These are phyloP conservation scores for Diaporthe sp. DNA, from an alignment of 2,329 filamentous ascomycete species.

Conservation along the genomic window DNA sequence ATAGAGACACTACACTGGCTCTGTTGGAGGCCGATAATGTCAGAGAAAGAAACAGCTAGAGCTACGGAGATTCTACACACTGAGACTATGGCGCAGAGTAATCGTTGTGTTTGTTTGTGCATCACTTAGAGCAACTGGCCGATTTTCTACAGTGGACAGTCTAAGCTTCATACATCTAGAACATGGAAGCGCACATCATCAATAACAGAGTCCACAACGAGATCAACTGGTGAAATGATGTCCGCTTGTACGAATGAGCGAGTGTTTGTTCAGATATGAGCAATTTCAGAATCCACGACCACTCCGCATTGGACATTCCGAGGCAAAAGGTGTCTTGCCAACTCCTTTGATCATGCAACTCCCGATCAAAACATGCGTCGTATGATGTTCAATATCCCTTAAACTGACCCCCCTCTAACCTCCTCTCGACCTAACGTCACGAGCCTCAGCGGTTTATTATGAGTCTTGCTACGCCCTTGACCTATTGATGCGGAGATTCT, in stretches of 20 bases:
- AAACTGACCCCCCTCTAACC: not conserved
- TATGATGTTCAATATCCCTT: not conserved
- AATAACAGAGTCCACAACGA: not conserved
- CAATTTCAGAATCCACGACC: not conserved
- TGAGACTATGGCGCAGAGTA: not conserved
- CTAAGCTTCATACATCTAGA: not conserved
- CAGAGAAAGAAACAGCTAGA: not conserved
- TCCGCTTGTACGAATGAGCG: not conserved
- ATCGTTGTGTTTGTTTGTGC: slow-evolving; percentile 1
- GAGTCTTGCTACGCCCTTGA: slow-evolving; percentile 1
- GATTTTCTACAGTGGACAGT: not conserved
- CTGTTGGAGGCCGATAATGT: not conserved
- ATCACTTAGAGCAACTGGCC: slow-evolving; percentile 18
- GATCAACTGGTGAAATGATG: no score
- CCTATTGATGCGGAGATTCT: slow-evolving; percentile 20
- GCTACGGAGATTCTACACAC: not conserved
- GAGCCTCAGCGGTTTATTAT: no score
- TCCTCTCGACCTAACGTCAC: not conserved
- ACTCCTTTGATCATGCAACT: not conserved
- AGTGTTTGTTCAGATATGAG: not conserved
- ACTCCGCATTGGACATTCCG: not conserved
- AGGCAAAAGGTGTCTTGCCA: not conserved
- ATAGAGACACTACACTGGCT: not conserved
- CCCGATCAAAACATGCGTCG: not conserved
- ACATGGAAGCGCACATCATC: not conserved